Evolutionary conservation across 2,329 filamentous ascomycete species (phyloP).

Genomic region (Aspergillus brunneoviolaceus): DNA sequence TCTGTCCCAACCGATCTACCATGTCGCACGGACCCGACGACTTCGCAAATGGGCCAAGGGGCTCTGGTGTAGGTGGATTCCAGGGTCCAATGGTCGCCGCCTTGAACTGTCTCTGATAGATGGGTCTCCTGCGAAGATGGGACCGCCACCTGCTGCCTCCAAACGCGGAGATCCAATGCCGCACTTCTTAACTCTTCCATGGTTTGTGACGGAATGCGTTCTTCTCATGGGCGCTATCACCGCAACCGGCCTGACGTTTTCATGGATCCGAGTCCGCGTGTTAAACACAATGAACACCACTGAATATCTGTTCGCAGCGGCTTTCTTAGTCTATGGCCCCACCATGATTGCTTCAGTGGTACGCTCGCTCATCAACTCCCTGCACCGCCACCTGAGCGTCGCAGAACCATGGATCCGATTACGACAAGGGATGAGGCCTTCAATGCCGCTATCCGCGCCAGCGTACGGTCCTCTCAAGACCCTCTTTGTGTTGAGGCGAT

Average conservation of each 20-base stretch:
- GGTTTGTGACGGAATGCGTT: constrained; percentile 20
- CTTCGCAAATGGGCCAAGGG: constrained; percentile 20
- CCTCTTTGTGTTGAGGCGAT: neutral
- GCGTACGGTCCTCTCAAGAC: neutral
- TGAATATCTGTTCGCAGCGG: neutral
- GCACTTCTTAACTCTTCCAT: constrained; percentile 21
- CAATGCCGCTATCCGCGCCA: constrained; percentile 12
- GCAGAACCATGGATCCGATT: constrained; percentile 23
- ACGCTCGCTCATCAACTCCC: constrained; percentile 16
- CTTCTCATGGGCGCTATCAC: constrained; percentile 13
- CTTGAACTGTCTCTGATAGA: constrained; percentile 9
- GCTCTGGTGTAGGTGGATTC: constrained; percentile 18
- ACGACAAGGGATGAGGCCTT: constrained; percentile 14
- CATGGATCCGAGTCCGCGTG: neutral
- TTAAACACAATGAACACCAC: neutral
- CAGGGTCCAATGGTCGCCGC: constrained; percentile 1
- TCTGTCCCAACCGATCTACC: constrained; percentile 4
- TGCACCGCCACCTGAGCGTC: constrained; percentile 21
- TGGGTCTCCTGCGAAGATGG: neutral
- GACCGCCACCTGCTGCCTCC: neutral
- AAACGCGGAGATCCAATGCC: constrained; percentile 15
- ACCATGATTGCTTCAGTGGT: constrained; percentile 24
- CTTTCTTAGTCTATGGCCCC: constrained; percentile 20
- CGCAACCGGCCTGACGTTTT: constrained; percentile 14
- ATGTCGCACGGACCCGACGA: constrained; percentile 17